These are phyloP conservation scores for Peterozyma xylosa DNA, from an alignment of 805 yeast genomes.

Conservation along the genomic window DNA sequence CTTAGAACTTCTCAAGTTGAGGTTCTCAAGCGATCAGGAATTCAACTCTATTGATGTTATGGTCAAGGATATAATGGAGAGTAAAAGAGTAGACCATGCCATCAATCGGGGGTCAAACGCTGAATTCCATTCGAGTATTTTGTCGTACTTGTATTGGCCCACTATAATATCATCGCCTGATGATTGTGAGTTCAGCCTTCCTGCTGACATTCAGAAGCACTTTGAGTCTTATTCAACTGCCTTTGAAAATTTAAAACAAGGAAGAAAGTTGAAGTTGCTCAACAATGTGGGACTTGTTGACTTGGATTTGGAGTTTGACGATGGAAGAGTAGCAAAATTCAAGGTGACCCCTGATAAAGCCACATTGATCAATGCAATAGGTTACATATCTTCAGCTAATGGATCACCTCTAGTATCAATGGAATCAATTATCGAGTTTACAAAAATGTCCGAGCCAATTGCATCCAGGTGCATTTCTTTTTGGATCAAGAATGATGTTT, in stretches of 20 bases:
- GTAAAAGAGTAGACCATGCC: constrained; percentile 35
- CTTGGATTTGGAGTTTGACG: constrained; percentile 49
- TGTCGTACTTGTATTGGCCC: constrained; percentile 85
- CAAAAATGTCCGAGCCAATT: neutral
- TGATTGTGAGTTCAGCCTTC: constrained; percentile 38
- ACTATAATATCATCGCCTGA: constrained; percentile 23
- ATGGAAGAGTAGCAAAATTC: constrained; percentile 25
- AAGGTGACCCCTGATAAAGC: constrained; percentile 68
- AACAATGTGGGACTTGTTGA: constrained; percentile 57
- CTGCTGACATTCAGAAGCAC: constrained; percentile 31
- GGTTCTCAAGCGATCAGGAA: constrained; percentile 56
- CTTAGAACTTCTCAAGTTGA: constrained; percentile 46
- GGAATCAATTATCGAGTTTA: neutral
- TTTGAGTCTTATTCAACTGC: constrained; percentile 34
- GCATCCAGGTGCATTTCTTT: neutral
- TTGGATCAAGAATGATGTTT: neutral
- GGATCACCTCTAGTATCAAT: neutral
- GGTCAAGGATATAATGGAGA: constrained; percentile 63
- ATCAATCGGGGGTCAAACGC: constrained; percentile 22
- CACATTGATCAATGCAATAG: constrained; percentile 46
- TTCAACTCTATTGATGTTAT: constrained; percentile 73
- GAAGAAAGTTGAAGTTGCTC: constrained; percentile 50
- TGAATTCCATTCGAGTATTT: constrained; percentile 45
- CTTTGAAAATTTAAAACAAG: constrained; percentile 40
- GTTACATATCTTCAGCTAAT: constrained; percentile 11